These are phyloP conservation scores for Pseudogymnoascus sp. DNA, from an alignment of 2,329 filamentous ascomycete species.

Conservation along the genomic window DNA sequence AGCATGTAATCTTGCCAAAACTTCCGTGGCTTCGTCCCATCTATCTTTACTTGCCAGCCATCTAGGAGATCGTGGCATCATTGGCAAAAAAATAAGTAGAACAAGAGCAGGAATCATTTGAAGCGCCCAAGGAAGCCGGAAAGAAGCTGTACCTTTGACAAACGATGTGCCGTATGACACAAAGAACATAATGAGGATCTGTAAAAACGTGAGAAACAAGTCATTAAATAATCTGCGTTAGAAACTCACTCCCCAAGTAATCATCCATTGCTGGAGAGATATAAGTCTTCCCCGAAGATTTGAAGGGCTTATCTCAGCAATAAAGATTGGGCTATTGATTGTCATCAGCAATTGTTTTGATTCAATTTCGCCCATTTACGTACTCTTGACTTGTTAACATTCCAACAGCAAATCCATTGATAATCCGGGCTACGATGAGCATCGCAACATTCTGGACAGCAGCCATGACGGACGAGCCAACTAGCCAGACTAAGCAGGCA, in stretches of 20 bases:
- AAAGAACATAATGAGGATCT: conserved; percentile 41
- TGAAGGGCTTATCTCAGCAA: conserved; percentile 49
- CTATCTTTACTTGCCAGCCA: conserved; percentile 45
- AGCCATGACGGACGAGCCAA: conserved; percentile 39
- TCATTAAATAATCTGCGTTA: not conserved
- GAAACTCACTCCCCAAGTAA: conserved; percentile 34
- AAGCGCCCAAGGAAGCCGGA: conserved; percentile 43
- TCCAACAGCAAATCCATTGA: conserved; percentile 65
- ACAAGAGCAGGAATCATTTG: conserved; percentile 40
- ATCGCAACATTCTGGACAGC: conserved; percentile 52
- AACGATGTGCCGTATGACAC: conserved; percentile 41
- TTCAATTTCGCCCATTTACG: not conserved
- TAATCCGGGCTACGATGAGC: conserved; percentile 61
- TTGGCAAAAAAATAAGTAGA: conserved; percentile 35
- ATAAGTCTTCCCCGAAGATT: conserved; percentile 37
- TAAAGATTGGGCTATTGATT: conserved; percentile 50
- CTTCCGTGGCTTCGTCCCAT: conserved; percentile 38
- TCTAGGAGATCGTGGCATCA: conserved; percentile 43
- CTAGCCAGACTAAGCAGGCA: conserved; percentile 40
- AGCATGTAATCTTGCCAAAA: conserved; percentile 50
- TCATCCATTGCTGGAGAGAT: conserved; percentile 39
- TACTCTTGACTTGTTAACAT: conserved; percentile 63
- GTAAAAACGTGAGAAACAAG: not conserved
- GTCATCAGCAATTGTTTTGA: not conserved
- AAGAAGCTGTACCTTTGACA: conserved; percentile 38